Percentiles rank a stretch among this genome's conserved stretches.
phyloP scores from a whole-genome alignment of 2,329 filamentous ascomycete species.

The Beauveria medogensis region DNA sequence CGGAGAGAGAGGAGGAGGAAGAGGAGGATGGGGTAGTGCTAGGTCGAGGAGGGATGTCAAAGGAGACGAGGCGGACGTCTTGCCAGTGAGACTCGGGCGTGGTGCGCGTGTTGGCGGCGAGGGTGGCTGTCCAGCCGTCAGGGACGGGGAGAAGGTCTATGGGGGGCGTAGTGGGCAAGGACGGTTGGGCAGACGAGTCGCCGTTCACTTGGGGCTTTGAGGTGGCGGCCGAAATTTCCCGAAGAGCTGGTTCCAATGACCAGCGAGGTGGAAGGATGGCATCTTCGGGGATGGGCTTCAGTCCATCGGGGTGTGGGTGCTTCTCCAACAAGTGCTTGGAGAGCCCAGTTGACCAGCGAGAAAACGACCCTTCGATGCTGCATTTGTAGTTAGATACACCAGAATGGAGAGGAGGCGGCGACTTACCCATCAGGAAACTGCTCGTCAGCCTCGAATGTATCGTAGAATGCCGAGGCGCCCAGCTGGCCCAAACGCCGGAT shows the following conservation, averaged over 20 bases:
- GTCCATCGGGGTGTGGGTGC: conserved; percentile 60
- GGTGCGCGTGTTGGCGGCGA: conserved; percentile 61
- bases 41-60: conserved; percentile 37
- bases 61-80: conserved; percentile 75
- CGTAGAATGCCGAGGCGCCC: conserved; percentile 68
- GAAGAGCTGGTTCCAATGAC: conserved; percentile 25
- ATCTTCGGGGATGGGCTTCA: conserved; percentile 64
- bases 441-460: conserved; percentile 82
- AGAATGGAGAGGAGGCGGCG: background rate
- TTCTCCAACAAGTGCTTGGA: conserved; percentile 55
- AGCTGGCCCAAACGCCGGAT: conserved; percentile 77
- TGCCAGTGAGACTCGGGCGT: conserved; percentile 81
- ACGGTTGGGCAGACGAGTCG: background rate
- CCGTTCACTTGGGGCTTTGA: conserved; percentile 9
- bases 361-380: conserved; percentile 73
- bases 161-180: conserved; percentile 21
- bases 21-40: background rate
- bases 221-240: background rate
- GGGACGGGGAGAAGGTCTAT: conserved; percentile 46
- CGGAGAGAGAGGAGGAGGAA: too few species aligned
- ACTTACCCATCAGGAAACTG: conserved; percentile 83
- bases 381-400: background rate
- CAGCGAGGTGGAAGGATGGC: conserved; percentile 69
- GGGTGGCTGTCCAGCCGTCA: conserved; percentile 43
- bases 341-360: conserved; percentile 67